Base-by-base conservation (phyloP, 2,329 filamentous ascomycete species). In the Stenocarpella maydis region DNA sequence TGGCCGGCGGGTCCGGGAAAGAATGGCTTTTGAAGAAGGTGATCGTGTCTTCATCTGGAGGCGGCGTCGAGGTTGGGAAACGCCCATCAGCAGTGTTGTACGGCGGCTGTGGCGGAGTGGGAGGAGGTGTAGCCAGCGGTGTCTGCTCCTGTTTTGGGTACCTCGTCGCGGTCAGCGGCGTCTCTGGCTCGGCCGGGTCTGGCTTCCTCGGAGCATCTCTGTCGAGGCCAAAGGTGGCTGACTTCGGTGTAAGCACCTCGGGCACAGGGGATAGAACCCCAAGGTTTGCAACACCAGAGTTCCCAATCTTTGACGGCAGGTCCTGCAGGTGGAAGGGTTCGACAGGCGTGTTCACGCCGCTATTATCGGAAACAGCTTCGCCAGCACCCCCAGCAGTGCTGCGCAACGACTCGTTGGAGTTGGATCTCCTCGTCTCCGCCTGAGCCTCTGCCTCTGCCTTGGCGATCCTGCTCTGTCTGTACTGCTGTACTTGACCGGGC, bases 311-410 rank as follows among this genome's bases (percentile, higher is more conserved):
- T 37, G 76, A 77, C n/a, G 82, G 78, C 17, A 87, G 75, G 41
- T 83, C 81, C 41, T 87, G 81, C 9, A 86, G 79, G 71, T 85
- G 81, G 68, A 87, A 86, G 3, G 85, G 82, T 66, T 86, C 85
- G 7, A 82, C 75, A 0, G 84, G 82, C 2, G 82, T 84, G 17
- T 78, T 78, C 5, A 60, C 55, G 17, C 39, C 39, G 15, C 55
- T 55, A 49, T 43, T 47, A 21, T 69, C 70, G 21, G 50, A 64
- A 53, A 54, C 17, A 9, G 61, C 31, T 6, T 41, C 63, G 15
- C 66, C 31, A 15, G 19, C 31, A 63, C 74, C 78, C 26, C 77
- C 77, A 28, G 81, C 80, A 5, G 74, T 74, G 39, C 70, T 75
- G 47, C 74, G 73, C 49, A 76, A 37, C 19, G 76, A 77, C 66